These are phyloP conservation scores for Pleurotus giganteus DNA, from an alignment of 768 basidiomycete species.

Conservation along the genomic window DNA sequence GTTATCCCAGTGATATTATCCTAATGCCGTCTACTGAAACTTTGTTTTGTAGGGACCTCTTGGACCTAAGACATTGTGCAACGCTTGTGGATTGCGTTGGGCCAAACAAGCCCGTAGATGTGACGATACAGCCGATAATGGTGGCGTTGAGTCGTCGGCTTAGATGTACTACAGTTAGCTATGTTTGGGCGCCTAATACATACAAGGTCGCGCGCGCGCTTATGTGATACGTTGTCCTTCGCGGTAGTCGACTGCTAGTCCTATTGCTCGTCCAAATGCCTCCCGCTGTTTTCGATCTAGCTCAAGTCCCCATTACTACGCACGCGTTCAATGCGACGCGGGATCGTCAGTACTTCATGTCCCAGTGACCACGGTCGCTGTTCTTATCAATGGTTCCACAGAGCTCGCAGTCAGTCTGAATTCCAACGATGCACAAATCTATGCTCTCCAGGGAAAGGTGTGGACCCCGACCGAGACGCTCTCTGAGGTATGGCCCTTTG, in stretches of 20 bases:
- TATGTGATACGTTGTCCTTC: neutral
- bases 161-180: neutral
- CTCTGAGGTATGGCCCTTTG: constrained; percentile 60
- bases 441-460: constrained; percentile 58
- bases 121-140: constrained; percentile 7
- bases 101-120: constrained; percentile 56
- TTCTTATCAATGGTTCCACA: constrained; percentile 28
- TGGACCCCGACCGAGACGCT: constrained; percentile 77
- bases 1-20: constrained; percentile 22
- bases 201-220: too few relatives aligned
- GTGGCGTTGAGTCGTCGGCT: neutral
- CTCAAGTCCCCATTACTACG: constrained; percentile 83
- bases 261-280: constrained; percentile 32
- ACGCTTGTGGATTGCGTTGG: constrained; percentile 94
- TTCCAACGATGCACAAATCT: constrained; percentile 85
- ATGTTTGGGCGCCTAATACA: neutral
- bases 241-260: constrained; percentile 22
- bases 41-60: constrained; percentile 64
- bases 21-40: constrained; percentile 2
- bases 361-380: neutral
- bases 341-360: constrained; percentile 55
- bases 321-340: constrained; percentile 92
- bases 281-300: constrained; percentile 75
- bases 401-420: constrained; percentile 93
- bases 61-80: constrained; percentile 97